Conservation (phyloP, 257 asterid species). For the Solanum gandarillasii region DNA sequence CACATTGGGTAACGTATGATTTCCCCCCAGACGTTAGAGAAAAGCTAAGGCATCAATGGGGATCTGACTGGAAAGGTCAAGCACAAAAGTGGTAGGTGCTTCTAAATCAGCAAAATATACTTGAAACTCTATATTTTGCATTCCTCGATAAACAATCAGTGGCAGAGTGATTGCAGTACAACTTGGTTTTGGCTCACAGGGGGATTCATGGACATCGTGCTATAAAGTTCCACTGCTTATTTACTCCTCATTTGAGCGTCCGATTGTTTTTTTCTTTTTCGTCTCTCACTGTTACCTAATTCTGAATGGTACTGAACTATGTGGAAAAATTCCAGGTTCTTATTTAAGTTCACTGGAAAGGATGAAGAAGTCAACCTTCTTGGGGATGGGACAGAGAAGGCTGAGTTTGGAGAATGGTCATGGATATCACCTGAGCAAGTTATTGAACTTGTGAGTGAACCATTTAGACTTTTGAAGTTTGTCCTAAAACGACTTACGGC, state of each 20-base stretch:
- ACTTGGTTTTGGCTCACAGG: not conserved
- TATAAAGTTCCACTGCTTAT: not conserved
- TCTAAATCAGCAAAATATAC: not conserved
- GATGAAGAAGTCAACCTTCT: constrained; percentile 83
- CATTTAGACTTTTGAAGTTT: not conserved
- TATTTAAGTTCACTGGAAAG: constrained; percentile 70
- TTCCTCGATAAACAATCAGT: not conserved
- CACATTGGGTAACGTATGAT: constrained; percentile 87
- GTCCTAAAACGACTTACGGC: not conserved
- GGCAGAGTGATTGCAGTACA: not conserved
- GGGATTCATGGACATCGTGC: not conserved
- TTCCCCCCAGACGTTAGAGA: constrained; percentile 83
- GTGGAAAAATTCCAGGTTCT: constrained; percentile 41
- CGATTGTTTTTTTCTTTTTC: not conserved
- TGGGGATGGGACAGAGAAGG: constrained; percentile 91
- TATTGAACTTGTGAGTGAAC: constrained; percentile 44
- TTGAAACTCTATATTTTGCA: not conserved
- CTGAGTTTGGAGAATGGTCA: constrained; percentile 94
- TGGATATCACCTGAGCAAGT: constrained; percentile 81
- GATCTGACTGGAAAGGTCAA: constrained; percentile 98
- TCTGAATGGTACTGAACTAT: not conserved
- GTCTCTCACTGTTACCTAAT: not conserved
- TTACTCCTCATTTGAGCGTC: not conserved
- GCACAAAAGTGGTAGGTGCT: constrained; percentile 81
- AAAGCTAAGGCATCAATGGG: constrained; percentile 78